These are phyloP conservation scores for Aspergillus tamarii DNA, from an alignment of 2,329 filamentous ascomycete species.

Conservation along the genomic window DNA sequence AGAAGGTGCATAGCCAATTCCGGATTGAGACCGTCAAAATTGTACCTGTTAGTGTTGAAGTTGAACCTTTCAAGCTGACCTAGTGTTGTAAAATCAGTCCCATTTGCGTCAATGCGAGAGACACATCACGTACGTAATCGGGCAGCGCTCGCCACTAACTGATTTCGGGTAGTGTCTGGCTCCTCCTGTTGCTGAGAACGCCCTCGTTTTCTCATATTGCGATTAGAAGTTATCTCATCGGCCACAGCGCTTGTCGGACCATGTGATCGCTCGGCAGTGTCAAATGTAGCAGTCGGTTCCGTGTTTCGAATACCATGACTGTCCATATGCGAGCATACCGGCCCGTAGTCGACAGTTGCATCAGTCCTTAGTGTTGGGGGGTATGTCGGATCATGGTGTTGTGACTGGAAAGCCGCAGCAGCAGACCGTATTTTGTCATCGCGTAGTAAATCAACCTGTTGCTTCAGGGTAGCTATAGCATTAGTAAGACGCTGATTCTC, in stretches of 20 bases:
- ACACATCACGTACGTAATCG: not conserved
- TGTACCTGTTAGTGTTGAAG: not conserved
- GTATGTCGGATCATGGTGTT: too few species aligned
- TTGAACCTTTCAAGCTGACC: not conserved
- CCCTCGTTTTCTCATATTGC: not conserved
- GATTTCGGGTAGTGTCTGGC: not conserved
- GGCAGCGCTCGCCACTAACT: not conserved
- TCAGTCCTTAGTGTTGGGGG: too few species aligned
- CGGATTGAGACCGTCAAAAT: conserved; percentile 13
- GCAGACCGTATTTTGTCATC: too few species aligned
- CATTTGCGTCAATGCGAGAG: not conserved
- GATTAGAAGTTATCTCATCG: conserved; percentile 1
- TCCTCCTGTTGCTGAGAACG: not conserved
- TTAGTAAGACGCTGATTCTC: not conserved
- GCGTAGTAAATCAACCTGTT: not conserved
- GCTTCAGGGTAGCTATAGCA: not conserved
- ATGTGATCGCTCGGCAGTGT: conserved; percentile 1
- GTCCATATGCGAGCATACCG: too few species aligned
- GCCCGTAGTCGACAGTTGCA: too few species aligned
- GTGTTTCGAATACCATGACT: too few species aligned
- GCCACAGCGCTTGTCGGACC: conserved; percentile 6
- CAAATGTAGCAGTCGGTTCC: not conserved
- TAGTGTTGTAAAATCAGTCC: not conserved
- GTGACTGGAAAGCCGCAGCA: too few species aligned
- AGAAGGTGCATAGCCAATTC: conserved; percentile 1